Conservation (phyloP, 805 yeast genomes). For the Kluyveromyces nonfermentans region DNA sequence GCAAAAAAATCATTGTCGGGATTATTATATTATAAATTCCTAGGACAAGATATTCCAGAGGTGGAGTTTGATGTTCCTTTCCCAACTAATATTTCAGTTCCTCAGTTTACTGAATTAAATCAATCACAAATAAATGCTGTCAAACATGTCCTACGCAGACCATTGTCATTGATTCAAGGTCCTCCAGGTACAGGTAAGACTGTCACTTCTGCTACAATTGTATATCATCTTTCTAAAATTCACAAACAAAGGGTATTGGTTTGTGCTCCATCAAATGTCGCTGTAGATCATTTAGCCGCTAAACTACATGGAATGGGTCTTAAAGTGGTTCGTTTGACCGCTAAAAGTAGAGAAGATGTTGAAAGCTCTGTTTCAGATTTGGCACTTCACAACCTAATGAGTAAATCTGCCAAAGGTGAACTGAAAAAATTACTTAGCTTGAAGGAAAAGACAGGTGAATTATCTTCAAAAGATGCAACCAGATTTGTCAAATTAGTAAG, state of each 20-base stretch:
- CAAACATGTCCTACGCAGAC: conserved; percentile 53
- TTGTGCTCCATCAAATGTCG: conserved; percentile 94
- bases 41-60: conserved; percentile 70
- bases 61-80: conserved; percentile 51
- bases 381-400: conserved; percentile 47
- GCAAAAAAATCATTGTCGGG: conserved; percentile 61
- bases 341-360: conserved; percentile 72
- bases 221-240: conserved; percentile 60
- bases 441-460: conserved; percentile 60
- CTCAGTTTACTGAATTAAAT: conserved; percentile 62
- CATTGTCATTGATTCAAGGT: conserved; percentile 80
- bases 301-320: conserved; percentile 64
- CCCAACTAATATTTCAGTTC: conserved; percentile 54
- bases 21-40: conserved; percentile 62
- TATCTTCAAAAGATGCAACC: conserved; percentile 45
- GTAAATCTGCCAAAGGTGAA: conserved; percentile 40
- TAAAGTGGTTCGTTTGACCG: conserved; percentile 67
- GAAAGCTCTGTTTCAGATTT: conserved; percentile 52
- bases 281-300: conserved; percentile 81
- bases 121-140: conserved; percentile 76
- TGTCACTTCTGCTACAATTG: conserved; percentile 82
- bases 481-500: conserved; percentile 35
- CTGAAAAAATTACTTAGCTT: conserved; percentile 49
- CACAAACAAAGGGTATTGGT: conserved; percentile 63
- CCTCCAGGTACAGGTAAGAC: conserved; percentile 98